Conservation (phyloP, 139 green algal species). For the Chlorella sp. region DNA sequence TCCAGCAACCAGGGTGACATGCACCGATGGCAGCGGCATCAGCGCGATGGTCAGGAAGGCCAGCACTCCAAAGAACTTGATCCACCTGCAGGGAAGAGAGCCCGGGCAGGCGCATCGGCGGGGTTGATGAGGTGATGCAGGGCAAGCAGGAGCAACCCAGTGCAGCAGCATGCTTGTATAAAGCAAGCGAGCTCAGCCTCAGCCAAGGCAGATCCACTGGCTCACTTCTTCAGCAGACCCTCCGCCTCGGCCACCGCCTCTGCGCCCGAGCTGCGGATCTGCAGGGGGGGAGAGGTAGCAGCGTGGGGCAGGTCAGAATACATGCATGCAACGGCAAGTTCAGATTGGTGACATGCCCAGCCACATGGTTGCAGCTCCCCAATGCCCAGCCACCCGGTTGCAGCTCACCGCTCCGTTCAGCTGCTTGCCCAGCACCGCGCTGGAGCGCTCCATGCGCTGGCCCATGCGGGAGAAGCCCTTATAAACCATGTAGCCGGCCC, state of each 20-base stretch:
- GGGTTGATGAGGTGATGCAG: no score
- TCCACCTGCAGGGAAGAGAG: background rate
- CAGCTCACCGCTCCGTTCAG: slow-evolving; percentile 10
- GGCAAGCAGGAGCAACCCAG: no score
- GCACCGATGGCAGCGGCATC: slow-evolving; percentile 24
- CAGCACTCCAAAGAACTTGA: slow-evolving; percentile 19
- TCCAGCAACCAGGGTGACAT: slow-evolving; percentile 3
- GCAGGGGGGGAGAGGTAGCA: background rate
- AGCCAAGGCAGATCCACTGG: no score
- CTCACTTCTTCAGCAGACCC: slow-evolving; percentile 14
- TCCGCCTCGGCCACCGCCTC: slow-evolving; percentile 16
- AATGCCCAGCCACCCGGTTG: no score
- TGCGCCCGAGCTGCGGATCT: slow-evolving; percentile 8
- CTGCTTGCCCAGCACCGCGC: slow-evolving; percentile 3
- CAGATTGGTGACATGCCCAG: no score
- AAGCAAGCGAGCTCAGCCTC: no score
- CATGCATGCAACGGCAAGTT: no score
- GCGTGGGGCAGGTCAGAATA: background rate
- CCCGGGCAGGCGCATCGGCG: no score
- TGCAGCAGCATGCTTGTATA: no score
- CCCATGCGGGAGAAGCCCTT: slow-evolving; percentile 24
- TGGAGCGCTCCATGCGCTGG: slow-evolving; percentile 10
- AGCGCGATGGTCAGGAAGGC: slow-evolving; percentile 22
- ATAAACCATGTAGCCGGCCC: slow-evolving; percentile 23
- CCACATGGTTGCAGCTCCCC: no score